Evolutionary conservation across 805 yeast species (phyloP).

Genomic region (Danielia oregonensis): DNA sequence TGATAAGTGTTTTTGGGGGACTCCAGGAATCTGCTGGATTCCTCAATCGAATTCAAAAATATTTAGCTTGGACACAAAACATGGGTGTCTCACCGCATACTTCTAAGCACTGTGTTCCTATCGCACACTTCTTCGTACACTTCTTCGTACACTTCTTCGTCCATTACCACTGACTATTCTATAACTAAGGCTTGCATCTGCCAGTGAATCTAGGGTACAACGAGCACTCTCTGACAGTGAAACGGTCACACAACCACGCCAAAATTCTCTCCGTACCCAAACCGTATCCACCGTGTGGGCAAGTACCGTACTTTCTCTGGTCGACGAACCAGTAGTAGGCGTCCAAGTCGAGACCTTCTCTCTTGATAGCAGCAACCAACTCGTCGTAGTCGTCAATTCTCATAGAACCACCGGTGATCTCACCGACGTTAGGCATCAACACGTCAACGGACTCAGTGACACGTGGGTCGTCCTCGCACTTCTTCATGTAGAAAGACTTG

Average conservation of each 20-base stretch:
- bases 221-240: slow-evolving; percentile 97
- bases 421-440: slow-evolving; percentile 98
- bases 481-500: slow-evolving; percentile 97
- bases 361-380: slow-evolving; percentile 82
- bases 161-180: too few species aligned
- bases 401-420: slow-evolving; percentile 99
- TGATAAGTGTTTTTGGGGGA: too few species aligned
- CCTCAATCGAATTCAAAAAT: too few species aligned
- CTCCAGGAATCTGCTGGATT: too few species aligned
- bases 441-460: slow-evolving; percentile 99
- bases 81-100: too few species aligned
- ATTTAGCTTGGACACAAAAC: too few species aligned
- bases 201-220: slow-evolving; percentile 97
- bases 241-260: slow-evolving; percentile 97
- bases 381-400: slow-evolving; percentile 83
- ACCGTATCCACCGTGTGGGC: slow-evolving; percentile 99
- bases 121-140: too few species aligned
- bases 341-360: slow-evolving; percentile 80
- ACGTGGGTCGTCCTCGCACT: slow-evolving; percentile 82
- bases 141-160: too few species aligned
- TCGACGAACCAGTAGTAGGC: slow-evolving; percentile 96
- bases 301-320: slow-evolving; percentile 94
- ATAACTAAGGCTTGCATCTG: slow-evolving; percentile 98
- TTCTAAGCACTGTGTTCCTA: too few species aligned
- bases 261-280: slow-evolving; percentile 96